Base-by-base conservation (phyloP, 305 asterid genomes). In the Fraxinus latifolia region DNA sequence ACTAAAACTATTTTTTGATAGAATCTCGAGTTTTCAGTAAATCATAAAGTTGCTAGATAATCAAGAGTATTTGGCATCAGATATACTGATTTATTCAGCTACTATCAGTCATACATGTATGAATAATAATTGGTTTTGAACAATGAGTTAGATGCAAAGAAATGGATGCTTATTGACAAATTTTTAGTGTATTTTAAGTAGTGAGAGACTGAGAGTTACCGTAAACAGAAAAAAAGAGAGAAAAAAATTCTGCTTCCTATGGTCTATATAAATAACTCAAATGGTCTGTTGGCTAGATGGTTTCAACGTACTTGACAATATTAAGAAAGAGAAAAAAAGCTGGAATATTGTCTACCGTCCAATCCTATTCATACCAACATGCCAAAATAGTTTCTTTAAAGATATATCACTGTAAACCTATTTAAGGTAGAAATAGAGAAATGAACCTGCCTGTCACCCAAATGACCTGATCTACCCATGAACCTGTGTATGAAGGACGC, bases 401-500 rank as follows among this genome's bases (percentile, higher is more conserved):
- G 25, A 39, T 15, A 70, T 6, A 70, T 77, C 50, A 50, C 29
- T 17, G 62, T 31, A 76, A 81, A 42, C 67, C 68, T 74, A 72
- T 34, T 75, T 12, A 37, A 85, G 77, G 72, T 62, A 75, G 31
- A 77, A 84, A 53, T 71, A 8, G 68, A 88, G 78, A 87, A 71
- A 81, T 77, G 88, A 86, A 86, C 95, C 85, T 90, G 91, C 99
- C 99, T 88, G 95, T 82, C 84, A 93, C 79, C 99, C 99, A 95
- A 67, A 89, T 96, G 84, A 94, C 99, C 88, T 94, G 98, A 87
- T 94, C 97, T 72, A 91, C 91, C 99, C 98, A 96, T 39, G 97
- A 86, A 53, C 42, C 95, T n/a, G 97, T 76, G 91, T 82, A 79
- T 34, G 95, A 89, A 74, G 98, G 97, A 75, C 93, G 89, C 29